phyloP scores from a whole-genome alignment of 2,329 filamentous ascomycete species.

The Aureobasidium melanogenum region DNA sequence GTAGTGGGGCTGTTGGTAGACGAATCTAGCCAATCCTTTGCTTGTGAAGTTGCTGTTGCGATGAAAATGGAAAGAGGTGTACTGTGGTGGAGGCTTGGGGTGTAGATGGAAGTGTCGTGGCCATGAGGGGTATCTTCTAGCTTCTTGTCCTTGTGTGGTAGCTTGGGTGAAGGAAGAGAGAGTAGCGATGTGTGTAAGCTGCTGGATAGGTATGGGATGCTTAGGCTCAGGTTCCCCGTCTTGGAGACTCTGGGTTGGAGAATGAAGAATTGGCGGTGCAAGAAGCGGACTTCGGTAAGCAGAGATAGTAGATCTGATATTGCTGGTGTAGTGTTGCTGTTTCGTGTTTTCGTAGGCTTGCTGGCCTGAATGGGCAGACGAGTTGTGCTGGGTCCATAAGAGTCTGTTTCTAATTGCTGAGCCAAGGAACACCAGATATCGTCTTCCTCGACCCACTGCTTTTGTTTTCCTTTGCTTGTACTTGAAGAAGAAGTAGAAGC shows the following conservation, averaged over 20 bases:
- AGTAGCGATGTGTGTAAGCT: neutral
- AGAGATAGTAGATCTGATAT: constrained; percentile 3
- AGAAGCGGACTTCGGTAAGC: neutral
- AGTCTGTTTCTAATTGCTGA: neutral
- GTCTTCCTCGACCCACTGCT: neutral
- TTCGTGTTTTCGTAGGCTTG: neutral
- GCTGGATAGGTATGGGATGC: neutral
- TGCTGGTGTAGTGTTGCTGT: neutral
- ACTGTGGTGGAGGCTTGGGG: neutral
- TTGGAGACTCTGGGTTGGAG: neutral
- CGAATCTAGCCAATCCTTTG: neutral
- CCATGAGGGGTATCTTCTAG: neutral
- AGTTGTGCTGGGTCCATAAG: neutral
- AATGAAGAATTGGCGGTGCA: constrained; percentile 11
- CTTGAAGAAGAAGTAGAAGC: neutral
- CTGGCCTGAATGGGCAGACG: neutral
- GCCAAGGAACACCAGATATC: neutral
- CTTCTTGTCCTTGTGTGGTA: neutral
- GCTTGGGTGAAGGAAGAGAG: neutral
- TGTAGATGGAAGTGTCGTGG: neutral
- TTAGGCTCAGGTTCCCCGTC: neutral
- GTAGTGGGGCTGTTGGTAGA: neutral
- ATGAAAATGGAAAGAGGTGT: neutral
- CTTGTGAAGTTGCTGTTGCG: neutral
- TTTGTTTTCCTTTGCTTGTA: neutral